Conservation (phyloP, 306 rosid genomes). For the Rosa rugosa region DNA sequence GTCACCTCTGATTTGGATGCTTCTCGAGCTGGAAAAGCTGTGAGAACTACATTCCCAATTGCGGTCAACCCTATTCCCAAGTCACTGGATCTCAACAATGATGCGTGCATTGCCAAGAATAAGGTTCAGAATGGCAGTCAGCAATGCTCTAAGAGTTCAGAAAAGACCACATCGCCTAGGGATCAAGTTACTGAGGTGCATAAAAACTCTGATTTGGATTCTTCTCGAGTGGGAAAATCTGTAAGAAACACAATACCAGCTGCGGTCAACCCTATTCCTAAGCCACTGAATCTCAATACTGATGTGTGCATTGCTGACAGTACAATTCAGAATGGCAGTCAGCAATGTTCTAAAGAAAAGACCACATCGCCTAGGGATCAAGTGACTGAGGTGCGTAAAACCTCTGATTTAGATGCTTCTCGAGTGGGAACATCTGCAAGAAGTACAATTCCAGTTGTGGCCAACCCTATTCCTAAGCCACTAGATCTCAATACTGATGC, state of each 20-base stretch:
- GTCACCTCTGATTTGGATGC: slow-evolving; percentile 33
- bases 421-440: slow-evolving; percentile 35
- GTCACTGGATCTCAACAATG: slow-evolving; percentile 60
- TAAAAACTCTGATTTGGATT: slow-evolving; percentile 27
- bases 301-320: slow-evolving; percentile 25
- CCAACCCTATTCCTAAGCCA: slow-evolving; percentile 6
- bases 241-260: slow-evolving; percentile 16
- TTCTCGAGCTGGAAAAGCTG: slow-evolving; percentile 38
- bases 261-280: not conserved
- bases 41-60: slow-evolving; percentile 13
- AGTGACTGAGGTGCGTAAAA: slow-evolving; percentile 38
- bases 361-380: slow-evolving; percentile 31
- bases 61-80: slow-evolving; percentile 23
- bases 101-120: slow-evolving; percentile 32
- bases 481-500: slow-evolving; percentile 63
- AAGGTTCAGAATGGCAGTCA: slow-evolving; percentile 26
- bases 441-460: not conserved
- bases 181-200: slow-evolving; percentile 46
- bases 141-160: slow-evolving; percentile 36
- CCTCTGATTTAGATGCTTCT: slow-evolving; percentile 34
- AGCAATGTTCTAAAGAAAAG: slow-evolving; percentile 25
- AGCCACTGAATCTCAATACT: slow-evolving; percentile 55
- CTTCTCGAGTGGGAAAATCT: slow-evolving; percentile 38
- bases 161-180: slow-evolving; percentile 21
- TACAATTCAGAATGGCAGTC: slow-evolving; percentile 19